These are phyloP conservation scores for Nigrograna mackinnonii DNA, from an alignment of 2,329 filamentous ascomycete species.

Conservation along the genomic window DNA sequence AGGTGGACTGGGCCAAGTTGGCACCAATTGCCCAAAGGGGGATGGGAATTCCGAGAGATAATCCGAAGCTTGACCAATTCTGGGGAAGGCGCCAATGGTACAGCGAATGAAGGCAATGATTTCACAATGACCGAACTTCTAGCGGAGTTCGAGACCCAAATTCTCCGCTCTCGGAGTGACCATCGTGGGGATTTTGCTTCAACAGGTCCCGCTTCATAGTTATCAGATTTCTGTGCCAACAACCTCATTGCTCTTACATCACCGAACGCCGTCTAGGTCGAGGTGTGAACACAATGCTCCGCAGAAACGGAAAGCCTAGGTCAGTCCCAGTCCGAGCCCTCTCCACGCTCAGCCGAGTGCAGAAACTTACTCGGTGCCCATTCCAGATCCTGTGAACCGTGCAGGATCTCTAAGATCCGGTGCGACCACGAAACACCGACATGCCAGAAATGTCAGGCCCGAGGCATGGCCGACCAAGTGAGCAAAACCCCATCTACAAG, in stretches of 20 bases:
- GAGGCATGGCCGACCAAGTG: constrained; percentile 37
- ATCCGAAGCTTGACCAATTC: too few relatives aligned
- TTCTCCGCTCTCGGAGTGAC: too few relatives aligned
- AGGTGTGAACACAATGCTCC: constrained; percentile 24
- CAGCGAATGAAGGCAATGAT: too few relatives aligned
- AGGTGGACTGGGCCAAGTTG: too few relatives aligned
- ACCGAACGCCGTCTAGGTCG: not conserved
- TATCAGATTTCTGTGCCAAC: too few relatives aligned
- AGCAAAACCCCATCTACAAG: constrained; percentile 5
- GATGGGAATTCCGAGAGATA: too few relatives aligned
- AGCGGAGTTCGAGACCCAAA: too few relatives aligned
- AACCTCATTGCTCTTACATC: constrained; percentile 1
- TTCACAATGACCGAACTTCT: too few relatives aligned
- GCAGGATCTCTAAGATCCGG: constrained; percentile 38
- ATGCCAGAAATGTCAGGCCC: constrained; percentile 36
- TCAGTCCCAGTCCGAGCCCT: constrained; percentile 11
- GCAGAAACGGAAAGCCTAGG: constrained; percentile 41
- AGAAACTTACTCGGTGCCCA: not conserved
- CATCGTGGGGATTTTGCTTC: too few relatives aligned
- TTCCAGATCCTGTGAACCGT: constrained; percentile 39
- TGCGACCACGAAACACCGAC: constrained; percentile 39
- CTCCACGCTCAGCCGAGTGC: not conserved
- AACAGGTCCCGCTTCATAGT: too few relatives aligned
- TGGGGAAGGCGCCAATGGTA: too few relatives aligned
- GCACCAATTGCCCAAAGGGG: too few relatives aligned